Evolutionary conservation across 75 land plant genomes (phyloP).

Genomic region (Sequoiadendron giganteum): DNA sequence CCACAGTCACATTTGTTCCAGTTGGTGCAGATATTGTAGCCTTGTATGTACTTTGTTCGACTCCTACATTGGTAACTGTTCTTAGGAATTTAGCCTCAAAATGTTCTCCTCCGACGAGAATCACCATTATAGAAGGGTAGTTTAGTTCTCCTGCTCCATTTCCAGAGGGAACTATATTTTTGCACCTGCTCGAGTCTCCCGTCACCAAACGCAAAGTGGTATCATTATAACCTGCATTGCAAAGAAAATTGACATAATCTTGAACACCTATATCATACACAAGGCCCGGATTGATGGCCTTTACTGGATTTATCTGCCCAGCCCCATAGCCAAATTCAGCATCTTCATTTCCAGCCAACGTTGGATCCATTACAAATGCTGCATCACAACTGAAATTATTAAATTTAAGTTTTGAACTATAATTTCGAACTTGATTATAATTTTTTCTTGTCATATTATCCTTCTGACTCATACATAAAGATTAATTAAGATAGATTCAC

Average conservation of each 20-base stretch:
- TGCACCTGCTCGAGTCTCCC: background rate
- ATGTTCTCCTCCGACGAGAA: background rate
- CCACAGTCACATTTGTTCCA: too few species aligned
- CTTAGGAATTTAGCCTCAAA: constrained; percentile 16
- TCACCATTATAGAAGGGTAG: too few species aligned
- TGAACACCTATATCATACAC: constrained; percentile 1
- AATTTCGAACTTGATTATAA: too few species aligned
- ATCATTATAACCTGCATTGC: background rate
- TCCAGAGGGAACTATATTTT: too few species aligned
- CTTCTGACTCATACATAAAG: too few species aligned
- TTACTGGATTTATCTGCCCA: constrained; percentile 36
- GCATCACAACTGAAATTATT: background rate
- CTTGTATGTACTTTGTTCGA: constrained; percentile 38
- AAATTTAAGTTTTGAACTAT: too few species aligned
- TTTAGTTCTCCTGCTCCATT: too few species aligned
- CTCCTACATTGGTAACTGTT: constrained; percentile 79
- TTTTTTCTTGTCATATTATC: background rate
- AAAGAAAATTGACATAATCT: background rate
- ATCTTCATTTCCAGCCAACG: too few species aligned
- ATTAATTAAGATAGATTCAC: too few species aligned
- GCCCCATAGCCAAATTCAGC: constrained; percentile 25
- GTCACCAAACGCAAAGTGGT: background rate
- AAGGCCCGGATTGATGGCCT: constrained; percentile 27
- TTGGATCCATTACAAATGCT: constrained; percentile 14
- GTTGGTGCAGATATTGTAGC: too few species aligned